Evolutionary conservation across 371 early-diverging fungal species (phyloP).

Genomic region (Mortierella sp.): DNA sequence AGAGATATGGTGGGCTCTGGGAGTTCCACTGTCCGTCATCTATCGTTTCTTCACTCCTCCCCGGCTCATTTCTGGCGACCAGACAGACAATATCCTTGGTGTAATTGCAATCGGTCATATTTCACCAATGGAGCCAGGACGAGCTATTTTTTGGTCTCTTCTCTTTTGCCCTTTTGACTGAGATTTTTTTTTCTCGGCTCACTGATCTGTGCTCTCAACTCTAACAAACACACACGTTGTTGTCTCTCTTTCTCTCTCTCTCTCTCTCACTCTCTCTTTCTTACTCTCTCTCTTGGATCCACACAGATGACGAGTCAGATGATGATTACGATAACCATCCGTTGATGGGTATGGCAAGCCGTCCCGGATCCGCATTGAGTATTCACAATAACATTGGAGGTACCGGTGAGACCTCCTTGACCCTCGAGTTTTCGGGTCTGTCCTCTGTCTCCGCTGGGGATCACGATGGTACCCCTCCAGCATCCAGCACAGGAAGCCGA

Average conservation of each 20-base stretch:
- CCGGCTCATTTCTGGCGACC: conserved; percentile 1
- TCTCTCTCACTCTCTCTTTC: not conserved
- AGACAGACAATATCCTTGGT: not conserved
- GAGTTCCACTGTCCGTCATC: not conserved
- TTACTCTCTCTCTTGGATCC: not conserved
- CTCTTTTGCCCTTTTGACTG: not conserved
- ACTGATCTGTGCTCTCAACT: too few relatives aligned
- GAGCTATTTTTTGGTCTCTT: not conserved
- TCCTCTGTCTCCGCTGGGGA: conserved; percentile 29
- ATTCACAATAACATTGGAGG: conserved; percentile 38
- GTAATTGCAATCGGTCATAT: too few relatives aligned
- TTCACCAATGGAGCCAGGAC: too few relatives aligned
- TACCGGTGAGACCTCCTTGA: conserved; percentile 31
- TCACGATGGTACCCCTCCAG: too few relatives aligned
- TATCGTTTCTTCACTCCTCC: conserved; percentile 1
- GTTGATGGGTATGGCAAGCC: conserved; percentile 20
- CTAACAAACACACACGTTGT: not conserved
- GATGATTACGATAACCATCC: conserved; percentile 35
- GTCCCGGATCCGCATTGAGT: conserved; percentile 37
- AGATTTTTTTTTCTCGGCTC: conserved; percentile 6
- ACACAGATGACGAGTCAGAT: conserved; percentile 35
- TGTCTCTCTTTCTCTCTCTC: not conserved
- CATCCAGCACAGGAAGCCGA: too few relatives aligned
- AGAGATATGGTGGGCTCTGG: too few relatives aligned
- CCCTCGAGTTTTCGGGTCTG: conserved; percentile 41